Base-by-base conservation (phyloP, 2,329 filamentous ascomycete genomes). In the Bimuria novae-zelandiae region DNA sequence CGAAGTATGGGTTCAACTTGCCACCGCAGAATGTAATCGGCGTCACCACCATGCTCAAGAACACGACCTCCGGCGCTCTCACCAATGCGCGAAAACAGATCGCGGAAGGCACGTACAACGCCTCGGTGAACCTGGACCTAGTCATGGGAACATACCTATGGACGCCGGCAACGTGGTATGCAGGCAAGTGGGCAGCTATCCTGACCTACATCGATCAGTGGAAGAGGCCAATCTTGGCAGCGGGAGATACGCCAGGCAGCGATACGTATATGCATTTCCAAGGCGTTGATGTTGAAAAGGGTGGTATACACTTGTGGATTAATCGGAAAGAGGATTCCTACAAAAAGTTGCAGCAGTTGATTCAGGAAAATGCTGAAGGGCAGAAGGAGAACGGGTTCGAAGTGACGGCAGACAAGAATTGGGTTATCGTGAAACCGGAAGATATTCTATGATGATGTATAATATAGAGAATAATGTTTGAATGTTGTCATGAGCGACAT, bases 211-310 rank as follows among this genome's bases (percentile, higher is more conserved):
- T 70, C 21, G 63, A 67, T 41, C 47, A 62, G 17, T 70, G 67
- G 67, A 68, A 68, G 45, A 59, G 64, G n/a, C 67, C 67, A 2
- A 47, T 69, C 3, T 39, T 70, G 12, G 67, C 58, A 7, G 65
- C 56, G 12, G 67, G 67, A 17, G 65, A 70, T 30, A 70, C 65
- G 21, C 67, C 67, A 11, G 65, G 67, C 23, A 65, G 63, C 19
- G 67, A 68, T 52, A 64, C 64, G 17, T 70, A 67, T 46, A 70
- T 70, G 67, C 57, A 64, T 2, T 68, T 70, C 46, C 64, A 70
- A 33, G 65, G 64, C 6, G 65, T 70, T 0, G 67, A 70, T 29
- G 60, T 57, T 3, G 52, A 51, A 2, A 68, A 68, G 52, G 67
- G 65, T 7, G 67, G 67, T 6, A 55, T 70, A 32, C 65, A 68